These are phyloP conservation scores for Globisporangium sylvaticum DNA, from an alignment of 352 stramenopile species.

Conservation along the genomic window DNA sequence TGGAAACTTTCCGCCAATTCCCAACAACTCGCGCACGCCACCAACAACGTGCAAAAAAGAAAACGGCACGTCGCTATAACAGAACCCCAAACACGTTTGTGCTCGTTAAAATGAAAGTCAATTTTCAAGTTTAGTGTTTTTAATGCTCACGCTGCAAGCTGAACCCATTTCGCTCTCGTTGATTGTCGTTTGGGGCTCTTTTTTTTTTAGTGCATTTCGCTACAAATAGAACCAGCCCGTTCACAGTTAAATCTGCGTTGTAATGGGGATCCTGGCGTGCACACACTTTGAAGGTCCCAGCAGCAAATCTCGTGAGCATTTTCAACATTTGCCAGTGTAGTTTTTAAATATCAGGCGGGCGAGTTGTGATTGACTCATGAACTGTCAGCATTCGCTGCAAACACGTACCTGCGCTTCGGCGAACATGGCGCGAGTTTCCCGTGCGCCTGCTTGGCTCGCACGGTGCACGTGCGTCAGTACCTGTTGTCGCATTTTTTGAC, in stretches of 20 bases:
- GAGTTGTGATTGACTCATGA: no score
- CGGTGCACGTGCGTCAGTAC: not conserved
- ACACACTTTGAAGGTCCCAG: not conserved
- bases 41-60: not conserved
- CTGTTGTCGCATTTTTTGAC: not conserved
- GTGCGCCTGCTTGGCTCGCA: not conserved
- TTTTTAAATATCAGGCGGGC: not conserved
- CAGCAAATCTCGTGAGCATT: no score
- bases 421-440: not conserved
- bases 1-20: not conserved
- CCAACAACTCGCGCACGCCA: not conserved
- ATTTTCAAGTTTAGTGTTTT: not conserved
- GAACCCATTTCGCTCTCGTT: conserved; percentile 11
- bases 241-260: no score
- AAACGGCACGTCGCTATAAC: not conserved
- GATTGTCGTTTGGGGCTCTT: conserved; percentile 3
- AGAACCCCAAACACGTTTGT: not conserved
- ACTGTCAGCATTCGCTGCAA: not conserved
- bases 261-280: conserved; percentile 2
- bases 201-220: not conserved
- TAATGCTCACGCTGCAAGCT: not conserved
- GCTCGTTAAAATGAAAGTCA: no score
- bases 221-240: not conserved
- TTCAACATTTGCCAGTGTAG: not conserved
- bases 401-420: conserved; percentile 5